Evolutionary conservation across 768 basidiomycete species (phyloP).

Genomic region (Suillus clintonianus): DNA sequence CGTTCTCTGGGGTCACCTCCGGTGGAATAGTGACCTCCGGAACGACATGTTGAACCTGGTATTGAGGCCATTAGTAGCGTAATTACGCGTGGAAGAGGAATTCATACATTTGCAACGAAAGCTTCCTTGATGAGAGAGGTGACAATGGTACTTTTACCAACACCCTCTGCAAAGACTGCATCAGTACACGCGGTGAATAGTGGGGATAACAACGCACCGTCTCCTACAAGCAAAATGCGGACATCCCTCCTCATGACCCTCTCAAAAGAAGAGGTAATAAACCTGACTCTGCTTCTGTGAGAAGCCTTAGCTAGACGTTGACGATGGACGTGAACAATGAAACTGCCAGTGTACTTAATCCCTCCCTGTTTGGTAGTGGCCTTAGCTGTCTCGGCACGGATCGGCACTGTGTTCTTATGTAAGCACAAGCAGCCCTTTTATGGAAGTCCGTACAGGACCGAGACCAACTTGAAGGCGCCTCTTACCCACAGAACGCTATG

Average conservation of each 20-base stretch:
- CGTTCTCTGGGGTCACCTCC: constrained; percentile 95
- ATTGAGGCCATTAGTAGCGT: constrained; percentile 5
- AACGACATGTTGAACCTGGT: constrained; percentile 89
- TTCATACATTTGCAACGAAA: constrained; percentile 81
- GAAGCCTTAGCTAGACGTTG: not conserved
- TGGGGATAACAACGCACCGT: constrained; percentile 57
- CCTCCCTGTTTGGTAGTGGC: not conserved
- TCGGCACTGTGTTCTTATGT: not conserved
- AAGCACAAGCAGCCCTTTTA: not conserved
- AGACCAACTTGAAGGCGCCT: too few relatives aligned
- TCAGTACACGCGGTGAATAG: constrained; percentile 8
- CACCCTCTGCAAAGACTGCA: constrained; percentile 65
- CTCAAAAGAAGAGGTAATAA: not conserved
- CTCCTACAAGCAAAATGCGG: constrained; percentile 90
- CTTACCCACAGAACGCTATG: not conserved
- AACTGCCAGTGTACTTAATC: not conserved
- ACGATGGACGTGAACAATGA: not conserved
- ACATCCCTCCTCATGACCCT: constrained; percentile 85
- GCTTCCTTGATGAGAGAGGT: constrained; percentile 97
- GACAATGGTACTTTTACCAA: constrained; percentile 97
- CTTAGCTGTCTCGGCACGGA: not conserved
- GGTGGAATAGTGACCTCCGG: constrained; percentile 98
- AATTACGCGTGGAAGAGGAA: not conserved
- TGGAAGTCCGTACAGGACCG: too few relatives aligned
- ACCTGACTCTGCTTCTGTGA: not conserved